Conservation (phyloP, 148 eudicot species). For the Diospyros kaki region DNA sequence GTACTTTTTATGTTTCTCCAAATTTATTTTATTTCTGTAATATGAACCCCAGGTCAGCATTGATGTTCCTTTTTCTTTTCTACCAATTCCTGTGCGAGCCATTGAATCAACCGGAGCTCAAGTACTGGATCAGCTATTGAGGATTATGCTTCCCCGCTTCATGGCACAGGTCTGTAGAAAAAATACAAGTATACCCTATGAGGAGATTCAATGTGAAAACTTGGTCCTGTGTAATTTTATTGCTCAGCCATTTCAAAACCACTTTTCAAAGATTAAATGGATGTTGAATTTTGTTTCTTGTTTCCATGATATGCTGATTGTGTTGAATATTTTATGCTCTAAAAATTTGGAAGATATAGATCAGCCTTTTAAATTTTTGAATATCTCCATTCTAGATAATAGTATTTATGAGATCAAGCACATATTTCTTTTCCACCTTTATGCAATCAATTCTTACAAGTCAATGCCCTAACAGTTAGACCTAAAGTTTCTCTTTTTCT, state of each 20-base stretch:
- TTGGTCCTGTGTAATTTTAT: background rate
- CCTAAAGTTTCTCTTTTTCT: background rate
- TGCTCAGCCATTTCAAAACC: background rate
- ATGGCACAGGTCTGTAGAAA: constrained; percentile 68
- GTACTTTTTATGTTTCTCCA: background rate
- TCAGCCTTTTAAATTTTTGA: background rate
- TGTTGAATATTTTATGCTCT: background rate
- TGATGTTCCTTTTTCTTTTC: constrained; percentile 82
- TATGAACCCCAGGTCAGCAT: constrained; percentile 61
- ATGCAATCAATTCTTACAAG: background rate
- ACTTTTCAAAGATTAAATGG: background rate
- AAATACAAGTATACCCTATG: background rate
- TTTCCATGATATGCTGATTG: background rate
- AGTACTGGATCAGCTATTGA: constrained; percentile 68
- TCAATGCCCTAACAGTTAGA: background rate
- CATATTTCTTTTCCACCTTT: background rate
- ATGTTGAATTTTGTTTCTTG: background rate
- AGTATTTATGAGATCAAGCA: background rate
- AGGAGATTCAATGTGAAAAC: background rate
- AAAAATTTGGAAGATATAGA: background rate
- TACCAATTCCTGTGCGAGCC: constrained; percentile 61
- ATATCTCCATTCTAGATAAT: background rate
- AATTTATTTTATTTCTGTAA: constrained; percentile 1
- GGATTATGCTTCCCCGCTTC: constrained; percentile 82
- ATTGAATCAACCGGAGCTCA: constrained; percentile 81